Conservation (phyloP, 2,329 filamentous ascomycete genomes). For the Byssothecium circinans region DNA sequence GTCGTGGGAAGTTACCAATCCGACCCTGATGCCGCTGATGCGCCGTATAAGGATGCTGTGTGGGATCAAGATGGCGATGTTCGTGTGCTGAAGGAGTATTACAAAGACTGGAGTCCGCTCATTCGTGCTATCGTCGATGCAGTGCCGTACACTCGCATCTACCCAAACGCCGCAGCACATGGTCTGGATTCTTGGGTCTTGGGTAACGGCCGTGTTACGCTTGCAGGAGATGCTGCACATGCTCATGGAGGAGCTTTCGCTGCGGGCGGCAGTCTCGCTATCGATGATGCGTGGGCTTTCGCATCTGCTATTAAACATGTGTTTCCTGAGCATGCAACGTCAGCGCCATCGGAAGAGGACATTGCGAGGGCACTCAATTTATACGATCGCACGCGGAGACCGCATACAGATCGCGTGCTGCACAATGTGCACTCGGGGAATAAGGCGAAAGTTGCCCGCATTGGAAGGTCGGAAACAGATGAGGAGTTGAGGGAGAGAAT, state of each 20-base stretch:
- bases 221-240: slow-evolving; percentile 46
- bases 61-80: slow-evolving; percentile 35
- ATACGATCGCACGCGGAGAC: slow-evolving; percentile 40
- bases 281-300: slow-evolving; percentile 45
- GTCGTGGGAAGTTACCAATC: slow-evolving; percentile 34
- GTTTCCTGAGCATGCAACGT: slow-evolving; percentile 4
- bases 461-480: slow-evolving; percentile 20
- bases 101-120: slow-evolving; percentile 42
- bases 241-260: slow-evolving; percentile 45
- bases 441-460: slow-evolving; percentile 18
- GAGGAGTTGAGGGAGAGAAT: slow-evolving; percentile 25
- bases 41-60: slow-evolving; percentile 17
- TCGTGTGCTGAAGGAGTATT: slow-evolving; percentile 28
- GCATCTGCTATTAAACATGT: slow-evolving; percentile 20
- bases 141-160: slow-evolving; percentile 36
- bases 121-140: slow-evolving; percentile 37
- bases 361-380: slow-evolving; percentile 26
- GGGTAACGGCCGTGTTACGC: slow-evolving; percentile 29
- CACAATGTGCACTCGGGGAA: slow-evolving; percentile 23
- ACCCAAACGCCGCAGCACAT: slow-evolving; percentile 39
- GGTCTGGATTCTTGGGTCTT: slow-evolving; percentile 32
- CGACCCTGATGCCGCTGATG: slow-evolving; percentile 24
- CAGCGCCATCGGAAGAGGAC: neutral
- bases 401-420: slow-evolving; percentile 39
- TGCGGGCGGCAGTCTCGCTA: slow-evolving; percentile 44